Base-by-base conservation (phyloP, 176 grass and related monocot genomes). In the Echinochloa phyllopogon region DNA sequence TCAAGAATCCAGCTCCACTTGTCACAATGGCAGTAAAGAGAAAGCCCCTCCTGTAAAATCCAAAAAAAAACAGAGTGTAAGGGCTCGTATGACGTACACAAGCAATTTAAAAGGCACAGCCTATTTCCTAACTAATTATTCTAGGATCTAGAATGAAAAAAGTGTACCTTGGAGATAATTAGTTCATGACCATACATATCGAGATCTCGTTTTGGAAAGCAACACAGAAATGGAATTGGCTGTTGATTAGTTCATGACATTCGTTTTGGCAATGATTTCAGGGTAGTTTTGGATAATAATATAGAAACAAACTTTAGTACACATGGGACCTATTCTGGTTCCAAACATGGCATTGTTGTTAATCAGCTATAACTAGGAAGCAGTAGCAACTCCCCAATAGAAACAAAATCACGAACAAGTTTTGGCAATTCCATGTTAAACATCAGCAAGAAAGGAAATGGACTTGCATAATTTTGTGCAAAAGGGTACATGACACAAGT, bases 1-100 rank as follows among this genome's bases (percentile, higher is more conserved):
- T 92, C 49, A 98, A 63, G 29, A 95, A 85, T 70, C 96, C 96
- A 55, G 96, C 91, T 69, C 57, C 82, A 83, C 96, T 95, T 0
- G 93, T 98, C 66, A 98, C 72, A 42, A 98, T 85, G 75, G 96
- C 96, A 61, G 96, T 98, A 85, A 98, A 98, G 16, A 98, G 93
- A 83, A 98, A 98, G 41, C 96, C 96, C 65, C 18, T 95, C 93
- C 96, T 98, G 47, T 69, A 87, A 91, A 85, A 83, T 59, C 2
- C 74, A 84, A 78, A 81, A 40, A 40, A 44, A 20, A 87, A 59
- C 20, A 75, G 17, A 65, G 60, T 55, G 72, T 69, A 79, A 87
- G 59, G 72, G 10, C 29, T 24, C 61, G n/a, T 77, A 74, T 53
- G 72, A 27, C 56, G 29, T 74, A 67, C 65, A 50, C 40, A 86